Conservation (phyloP, 768 basidiomycete genomes). For the Strobilomyces echinocephalus region DNA sequence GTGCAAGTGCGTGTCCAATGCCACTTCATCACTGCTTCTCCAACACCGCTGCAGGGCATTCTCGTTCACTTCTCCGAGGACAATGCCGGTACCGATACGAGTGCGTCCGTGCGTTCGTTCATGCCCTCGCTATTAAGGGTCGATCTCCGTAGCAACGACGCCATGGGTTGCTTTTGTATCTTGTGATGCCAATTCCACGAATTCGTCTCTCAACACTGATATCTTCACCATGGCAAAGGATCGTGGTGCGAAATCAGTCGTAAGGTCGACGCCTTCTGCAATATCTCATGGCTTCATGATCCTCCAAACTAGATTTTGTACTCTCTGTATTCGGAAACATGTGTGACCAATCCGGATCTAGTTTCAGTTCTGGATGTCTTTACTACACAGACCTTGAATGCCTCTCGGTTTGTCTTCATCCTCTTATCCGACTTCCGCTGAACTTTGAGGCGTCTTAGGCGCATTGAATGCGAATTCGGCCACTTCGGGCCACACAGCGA, state of each 20-base stretch:
- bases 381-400: conserved; percentile 59
- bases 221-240: conserved; percentile 79
- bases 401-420: conserved; percentile 45
- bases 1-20: conserved; percentile 44
- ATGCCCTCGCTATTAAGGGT: conserved; percentile 10
- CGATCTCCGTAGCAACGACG: conserved; percentile 48
- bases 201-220: conserved; percentile 55
- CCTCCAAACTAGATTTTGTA: conserved; percentile 59
- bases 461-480: conserved; percentile 56
- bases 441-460: conserved; percentile 25
- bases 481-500: conserved; percentile 52
- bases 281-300: neutral
- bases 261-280: conserved; percentile 32
- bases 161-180: conserved; percentile 91
- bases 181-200: conserved; percentile 75
- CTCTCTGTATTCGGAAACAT: conserved; percentile 65
- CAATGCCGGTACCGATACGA: conserved; percentile 41
- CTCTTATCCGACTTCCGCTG: neutral
- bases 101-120: conserved; percentile 40
- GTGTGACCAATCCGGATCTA: conserved; percentile 70
- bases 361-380: conserved; percentile 71
- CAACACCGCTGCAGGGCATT: conserved; percentile 51
- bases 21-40: neutral
- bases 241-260: conserved; percentile 76
- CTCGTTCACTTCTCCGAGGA: conserved; percentile 80